These are phyloP conservation scores for Talaromyces adpressus DNA, from an alignment of 495 filamentous ascomycete genomes.

Conservation along the genomic window DNA sequence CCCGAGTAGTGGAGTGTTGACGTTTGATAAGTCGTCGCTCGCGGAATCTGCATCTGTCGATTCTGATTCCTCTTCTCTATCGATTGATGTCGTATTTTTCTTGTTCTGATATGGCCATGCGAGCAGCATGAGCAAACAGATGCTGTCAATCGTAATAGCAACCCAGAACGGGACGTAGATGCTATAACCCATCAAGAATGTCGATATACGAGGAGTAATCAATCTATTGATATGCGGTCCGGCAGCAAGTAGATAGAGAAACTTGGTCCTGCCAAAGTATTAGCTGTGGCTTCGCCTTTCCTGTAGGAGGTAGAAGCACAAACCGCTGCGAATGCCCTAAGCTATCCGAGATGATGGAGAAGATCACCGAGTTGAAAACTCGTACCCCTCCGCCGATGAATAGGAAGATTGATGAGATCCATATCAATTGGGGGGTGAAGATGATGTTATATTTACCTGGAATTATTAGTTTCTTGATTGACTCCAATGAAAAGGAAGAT, in stretches of 20 bases:
- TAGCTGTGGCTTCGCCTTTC: no score
- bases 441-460: background rate
- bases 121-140: background rate
- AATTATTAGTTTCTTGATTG: background rate
- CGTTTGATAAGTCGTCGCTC: background rate
- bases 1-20: background rate
- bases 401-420: slow-evolving; percentile 16
- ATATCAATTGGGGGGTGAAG: background rate
- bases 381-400: slow-evolving; percentile 17
- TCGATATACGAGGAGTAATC: background rate
- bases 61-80: background rate
- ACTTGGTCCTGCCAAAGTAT: background rate
- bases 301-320: no score
- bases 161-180: background rate
- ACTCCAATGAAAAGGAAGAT: background rate
- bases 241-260: background rate
- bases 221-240: background rate
- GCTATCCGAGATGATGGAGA: slow-evolving; percentile 8
- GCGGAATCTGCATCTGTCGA: background rate
- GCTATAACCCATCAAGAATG: background rate
- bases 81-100: background rate
- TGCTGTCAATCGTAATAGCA: background rate
- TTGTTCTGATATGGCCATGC: background rate
- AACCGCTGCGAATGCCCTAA: background rate
- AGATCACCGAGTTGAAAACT: slow-evolving; percentile 15